phyloP scores from a whole-genome alignment of 768 basidiomycete genomes.

The Collybiopsis confluens region DNA sequence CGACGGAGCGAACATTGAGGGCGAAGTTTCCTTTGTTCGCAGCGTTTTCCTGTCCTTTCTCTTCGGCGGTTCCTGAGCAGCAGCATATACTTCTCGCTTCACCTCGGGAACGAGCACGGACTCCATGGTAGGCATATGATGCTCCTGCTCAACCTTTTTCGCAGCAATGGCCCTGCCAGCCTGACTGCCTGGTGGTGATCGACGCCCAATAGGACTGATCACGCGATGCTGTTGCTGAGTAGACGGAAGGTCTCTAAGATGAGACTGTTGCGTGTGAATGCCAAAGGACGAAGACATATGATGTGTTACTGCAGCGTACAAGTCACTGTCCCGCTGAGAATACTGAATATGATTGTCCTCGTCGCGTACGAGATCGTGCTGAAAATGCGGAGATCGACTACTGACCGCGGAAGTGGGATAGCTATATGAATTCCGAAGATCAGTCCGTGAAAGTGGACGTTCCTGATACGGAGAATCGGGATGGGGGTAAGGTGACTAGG shows the following conservation, averaged over 20 bases:
- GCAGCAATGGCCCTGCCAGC: constrained; percentile 42
- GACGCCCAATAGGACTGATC: constrained; percentile 17
- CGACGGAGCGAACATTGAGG: not conserved
- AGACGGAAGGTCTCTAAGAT: not conserved
- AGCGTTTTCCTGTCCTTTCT: not conserved
- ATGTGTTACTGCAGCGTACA: not conserved
- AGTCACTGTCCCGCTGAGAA: not conserved
- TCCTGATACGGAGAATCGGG: not conserved
- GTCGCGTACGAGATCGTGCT: not conserved
- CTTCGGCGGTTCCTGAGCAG: not conserved
- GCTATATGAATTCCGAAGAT: not conserved
- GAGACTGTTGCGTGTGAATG: not conserved
- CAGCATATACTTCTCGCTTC: not conserved
- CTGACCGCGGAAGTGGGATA: constrained; percentile 1
- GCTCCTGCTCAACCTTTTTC: constrained; percentile 34
- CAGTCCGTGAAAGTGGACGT: constrained; percentile 3
- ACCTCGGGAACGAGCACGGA: constrained; percentile 5
- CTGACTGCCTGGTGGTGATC: constrained; percentile 49
- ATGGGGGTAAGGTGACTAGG: not conserved
- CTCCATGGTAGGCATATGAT: constrained; percentile 14
- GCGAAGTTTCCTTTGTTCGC: not conserved
- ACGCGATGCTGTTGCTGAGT: not conserved
- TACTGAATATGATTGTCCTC: not conserved
- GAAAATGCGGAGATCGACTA: constrained; percentile 1
- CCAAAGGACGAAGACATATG: not conserved